A percentile compares a stretch with the other conserved stretches of the same genome.
Conservation (phyloP, 371 early-diverging fungal species). For the Mortierella sp. region DNA sequence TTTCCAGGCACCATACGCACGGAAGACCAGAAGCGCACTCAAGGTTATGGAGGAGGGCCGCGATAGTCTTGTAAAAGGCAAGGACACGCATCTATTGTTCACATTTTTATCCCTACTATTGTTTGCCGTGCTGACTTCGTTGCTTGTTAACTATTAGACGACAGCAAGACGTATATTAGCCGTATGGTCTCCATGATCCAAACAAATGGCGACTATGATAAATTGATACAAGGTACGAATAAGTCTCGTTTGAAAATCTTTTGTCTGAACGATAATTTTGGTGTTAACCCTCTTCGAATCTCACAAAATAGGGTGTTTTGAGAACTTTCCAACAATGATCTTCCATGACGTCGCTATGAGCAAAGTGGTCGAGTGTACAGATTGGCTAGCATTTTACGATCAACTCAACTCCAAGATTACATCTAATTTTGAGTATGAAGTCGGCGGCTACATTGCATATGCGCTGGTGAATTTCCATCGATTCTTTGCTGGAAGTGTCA, state of each 20-base stretch:
- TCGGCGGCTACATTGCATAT: constrained; percentile 81
- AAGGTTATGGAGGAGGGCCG: constrained; percentile 51
- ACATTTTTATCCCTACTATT: neutral
- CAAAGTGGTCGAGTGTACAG: constrained; percentile 72
- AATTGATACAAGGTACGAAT: constrained; percentile 80
- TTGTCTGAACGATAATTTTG: neutral
- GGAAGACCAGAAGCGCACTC: constrained; percentile 46
- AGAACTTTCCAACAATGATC: constrained; percentile 85
- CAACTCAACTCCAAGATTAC: constrained; percentile 66
- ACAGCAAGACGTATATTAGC: constrained; percentile 59
- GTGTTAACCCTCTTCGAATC: neutral
- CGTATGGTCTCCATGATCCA: constrained; percentile 67
- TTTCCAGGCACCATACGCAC: constrained; percentile 65
- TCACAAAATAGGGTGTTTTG: constrained; percentile 81
- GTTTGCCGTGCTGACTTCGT: neutral
- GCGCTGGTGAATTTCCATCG: constrained; percentile 83
- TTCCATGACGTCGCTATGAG: constrained; percentile 81
- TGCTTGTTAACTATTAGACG: constrained; percentile 14
- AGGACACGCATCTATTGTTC: neutral
- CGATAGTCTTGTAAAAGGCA: constrained; percentile 57
- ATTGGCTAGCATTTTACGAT: constrained; percentile 92
- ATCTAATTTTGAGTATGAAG: constrained; percentile 60
- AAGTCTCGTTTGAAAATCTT: neutral
- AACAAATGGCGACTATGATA: constrained; percentile 85
- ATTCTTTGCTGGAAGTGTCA: constrained; percentile 81